Conservation (phyloP, 139 green algal species). For the Micractinium conductrix region DNA sequence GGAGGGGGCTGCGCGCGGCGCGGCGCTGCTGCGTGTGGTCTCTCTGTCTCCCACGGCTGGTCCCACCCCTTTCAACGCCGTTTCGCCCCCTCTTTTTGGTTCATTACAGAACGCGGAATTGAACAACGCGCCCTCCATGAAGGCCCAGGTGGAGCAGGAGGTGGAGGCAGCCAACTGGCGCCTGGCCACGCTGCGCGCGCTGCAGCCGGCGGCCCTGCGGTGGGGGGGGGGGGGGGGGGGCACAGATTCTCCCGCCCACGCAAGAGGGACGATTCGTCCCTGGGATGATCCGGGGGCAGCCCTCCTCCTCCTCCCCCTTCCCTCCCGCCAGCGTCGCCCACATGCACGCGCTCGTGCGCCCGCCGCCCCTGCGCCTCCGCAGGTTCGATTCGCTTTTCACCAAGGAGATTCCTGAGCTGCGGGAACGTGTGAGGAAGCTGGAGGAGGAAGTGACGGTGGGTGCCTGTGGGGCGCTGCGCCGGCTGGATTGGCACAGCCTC, state of each 20-base stretch:
- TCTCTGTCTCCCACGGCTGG: too few relatives aligned
- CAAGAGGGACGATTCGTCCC: too few relatives aligned
- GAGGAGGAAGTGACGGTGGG: neutral
- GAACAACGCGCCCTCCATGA: neutral
- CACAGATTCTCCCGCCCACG: too few relatives aligned
- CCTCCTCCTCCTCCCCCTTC: too few relatives aligned
- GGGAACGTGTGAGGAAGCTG: neutral
- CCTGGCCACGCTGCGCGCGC: conserved; percentile 6
- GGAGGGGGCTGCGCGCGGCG: too few relatives aligned
- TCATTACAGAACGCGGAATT: conserved; percentile 1
- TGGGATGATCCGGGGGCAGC: too few relatives aligned
- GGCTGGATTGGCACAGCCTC: too few relatives aligned
- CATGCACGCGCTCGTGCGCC: too few relatives aligned
- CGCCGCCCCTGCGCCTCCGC: neutral
- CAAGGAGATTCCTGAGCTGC: neutral
- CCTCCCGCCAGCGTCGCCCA: too few relatives aligned
- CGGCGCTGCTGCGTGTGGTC: too few relatives aligned
- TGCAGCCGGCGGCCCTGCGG: conserved; percentile 18
- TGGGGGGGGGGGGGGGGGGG: neutral
- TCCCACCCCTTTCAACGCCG: too few relatives aligned
- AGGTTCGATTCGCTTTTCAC: neutral
- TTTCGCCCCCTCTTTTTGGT: too few relatives aligned
- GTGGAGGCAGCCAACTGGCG: neutral
- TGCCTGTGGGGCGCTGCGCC: neutral
- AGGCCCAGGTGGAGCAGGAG: neutral